Base-by-base conservation (phyloP, 73 alveolate genomes). In the Tetrahymena borealis region DNA sequence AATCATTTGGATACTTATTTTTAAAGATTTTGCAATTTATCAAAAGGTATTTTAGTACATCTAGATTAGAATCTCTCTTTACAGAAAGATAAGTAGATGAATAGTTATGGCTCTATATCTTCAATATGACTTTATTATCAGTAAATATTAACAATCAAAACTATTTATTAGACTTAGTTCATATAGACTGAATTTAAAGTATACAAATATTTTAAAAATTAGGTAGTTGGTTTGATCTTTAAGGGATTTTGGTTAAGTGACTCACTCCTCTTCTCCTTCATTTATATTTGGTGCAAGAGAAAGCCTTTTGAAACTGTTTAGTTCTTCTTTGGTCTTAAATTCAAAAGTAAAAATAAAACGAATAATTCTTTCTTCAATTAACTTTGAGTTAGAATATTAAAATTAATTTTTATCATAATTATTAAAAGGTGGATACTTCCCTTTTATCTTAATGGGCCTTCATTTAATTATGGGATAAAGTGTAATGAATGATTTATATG, bases 301-400 rank as follows among this genome's bases (percentile, higher is more conserved):
- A 78, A 79, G 36, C 95, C 95, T 36, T 92, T 92, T 92, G 95
- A 92, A 40, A 92, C 95, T 12, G 95, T 92, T n/a, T 32, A 91
- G 78, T 92, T 92, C 78, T 92, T 78, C 77, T 92, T 92, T 39
- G 93, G 93, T 38, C 38, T 92, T 20, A 28, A 78, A 79, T 36
- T 92, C 77, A 92, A 92, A 28, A 92, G 95, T 92, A 78, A 41
- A 41, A 41, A 4, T 0, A 41, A 41, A 7, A 5, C 0, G 16
- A 41, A 10, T 40, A 15, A 6, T 40, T 15, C 2, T 40, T 41
- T 18, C 20, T 41, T 41, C 20, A 2, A 3, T 41, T 3, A 41
- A 40, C 16, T 41, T n/a, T n/a, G n/a, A n/a, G n/a, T n/a, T n/a
- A n/a, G n/a, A n/a, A n/a, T n/a, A n/a, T n/a, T n/a, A n/a, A n/a